phyloP scores from a whole-genome alignment of 805 yeast genomes.

The Candida koratica region DNA sequence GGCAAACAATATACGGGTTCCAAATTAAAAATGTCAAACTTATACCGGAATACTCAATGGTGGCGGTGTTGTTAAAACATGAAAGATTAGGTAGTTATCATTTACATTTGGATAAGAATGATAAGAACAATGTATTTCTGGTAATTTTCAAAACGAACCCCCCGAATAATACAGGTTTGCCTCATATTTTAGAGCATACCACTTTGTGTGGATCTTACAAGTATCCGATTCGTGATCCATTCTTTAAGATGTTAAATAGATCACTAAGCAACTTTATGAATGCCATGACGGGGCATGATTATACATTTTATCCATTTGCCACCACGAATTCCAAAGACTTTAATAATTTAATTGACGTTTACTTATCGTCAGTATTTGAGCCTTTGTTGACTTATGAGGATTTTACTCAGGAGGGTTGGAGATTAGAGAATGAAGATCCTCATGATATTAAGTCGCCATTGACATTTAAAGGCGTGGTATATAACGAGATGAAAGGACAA shows the following conservation, averaged over 20 bases:
- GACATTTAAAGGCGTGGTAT: constrained; percentile 90
- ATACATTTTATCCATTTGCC: constrained; percentile 93
- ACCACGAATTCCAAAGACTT: constrained; percentile 85
- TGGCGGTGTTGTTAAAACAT: constrained; percentile 74
- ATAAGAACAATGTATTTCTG: constrained; percentile 81
- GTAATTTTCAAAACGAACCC: constrained; percentile 92
- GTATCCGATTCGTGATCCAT: constrained; percentile 94
- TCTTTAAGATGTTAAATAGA: constrained; percentile 93
- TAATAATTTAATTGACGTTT: constrained; percentile 78
- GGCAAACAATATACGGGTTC: constrained; percentile 63
- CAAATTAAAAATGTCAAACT: constrained; percentile 58
- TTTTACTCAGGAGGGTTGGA: constrained; percentile 96
- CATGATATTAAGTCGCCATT: constrained; percentile 58
- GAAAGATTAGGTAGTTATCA: constrained; percentile 70
- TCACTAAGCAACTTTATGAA: constrained; percentile 97
- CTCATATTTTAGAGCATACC: constrained; percentile 94
- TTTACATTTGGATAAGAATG: constrained; percentile 77
- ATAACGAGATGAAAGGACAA: constrained; percentile 98
- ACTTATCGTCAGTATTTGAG: constrained; percentile 78
- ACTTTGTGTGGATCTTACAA: constrained; percentile 90
- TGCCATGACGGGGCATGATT: constrained; percentile 98
- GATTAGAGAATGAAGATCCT: constrained; percentile 70
- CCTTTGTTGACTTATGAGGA: constrained; percentile 78
- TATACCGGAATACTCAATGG: constrained; percentile 77
- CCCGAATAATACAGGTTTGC: constrained; percentile 91